Evolutionary conservation across 2,329 filamentous ascomycete genomes (phyloP).

Genomic region (Aspergillus latus): DNA sequence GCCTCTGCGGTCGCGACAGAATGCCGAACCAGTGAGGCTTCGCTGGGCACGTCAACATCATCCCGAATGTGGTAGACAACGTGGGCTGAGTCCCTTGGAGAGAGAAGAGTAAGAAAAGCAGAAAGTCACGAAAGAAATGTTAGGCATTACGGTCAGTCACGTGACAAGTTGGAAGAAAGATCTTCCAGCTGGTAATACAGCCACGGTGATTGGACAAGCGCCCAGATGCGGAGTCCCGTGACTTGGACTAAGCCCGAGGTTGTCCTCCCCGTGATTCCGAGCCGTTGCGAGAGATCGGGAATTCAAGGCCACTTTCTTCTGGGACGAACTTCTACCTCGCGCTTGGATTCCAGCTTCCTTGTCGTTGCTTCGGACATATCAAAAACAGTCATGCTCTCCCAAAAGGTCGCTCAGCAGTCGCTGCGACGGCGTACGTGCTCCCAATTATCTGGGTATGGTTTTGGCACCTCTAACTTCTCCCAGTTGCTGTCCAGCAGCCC

Average conservation of each 20-base stretch:
- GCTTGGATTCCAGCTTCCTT: constrained; percentile 11
- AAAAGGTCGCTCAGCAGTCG: constrained; percentile 50
- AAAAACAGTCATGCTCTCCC: constrained; percentile 45
- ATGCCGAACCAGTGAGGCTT: constrained; percentile 45
- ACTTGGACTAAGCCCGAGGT: constrained; percentile 41
- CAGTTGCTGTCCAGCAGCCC: constrained; percentile 49
- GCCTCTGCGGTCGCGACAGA: constrained; percentile 46
- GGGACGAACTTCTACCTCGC: constrained; percentile 19
- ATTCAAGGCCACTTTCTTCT: constrained; percentile 22
- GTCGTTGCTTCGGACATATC: constrained; percentile 9
- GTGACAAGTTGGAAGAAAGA: constrained; percentile 31
- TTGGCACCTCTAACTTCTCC: constrained; percentile 26
- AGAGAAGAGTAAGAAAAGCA: constrained; percentile 22
- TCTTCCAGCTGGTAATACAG: constrained; percentile 39
- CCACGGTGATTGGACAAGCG: constrained; percentile 34
- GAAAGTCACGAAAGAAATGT: constrained; percentile 20
- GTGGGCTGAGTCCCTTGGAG: constrained; percentile 42
- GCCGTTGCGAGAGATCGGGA: constrained; percentile 30
- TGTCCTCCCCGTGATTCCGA: constrained; percentile 40
- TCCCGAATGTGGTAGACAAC: constrained; percentile 37
- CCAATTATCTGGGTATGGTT: constrained; percentile 5
- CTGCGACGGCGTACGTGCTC: constrained; percentile 49
- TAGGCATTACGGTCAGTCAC: constrained; percentile 16
- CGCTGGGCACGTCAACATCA: constrained; percentile 42
- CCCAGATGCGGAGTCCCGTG: constrained; percentile 31